Percentiles rank a stretch among this genome's conserved stretches.
Evolutionary conservation across 2,329 filamentous ascomycete species (phyloP).

Genomic region (Exserohilum turcica): DNA sequence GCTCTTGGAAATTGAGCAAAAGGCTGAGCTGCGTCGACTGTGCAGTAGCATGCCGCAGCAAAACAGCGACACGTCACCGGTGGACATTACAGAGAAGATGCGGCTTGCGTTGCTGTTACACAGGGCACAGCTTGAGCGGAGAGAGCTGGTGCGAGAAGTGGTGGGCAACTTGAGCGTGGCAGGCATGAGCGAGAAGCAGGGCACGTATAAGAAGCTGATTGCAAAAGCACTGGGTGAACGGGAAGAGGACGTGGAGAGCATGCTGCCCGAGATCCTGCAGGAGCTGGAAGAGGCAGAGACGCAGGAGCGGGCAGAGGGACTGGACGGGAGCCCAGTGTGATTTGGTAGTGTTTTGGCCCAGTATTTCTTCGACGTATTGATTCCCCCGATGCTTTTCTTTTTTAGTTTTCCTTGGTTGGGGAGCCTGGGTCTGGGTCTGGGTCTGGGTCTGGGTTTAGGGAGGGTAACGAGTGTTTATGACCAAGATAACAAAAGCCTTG

Average conservation of each 20-base stretch:
- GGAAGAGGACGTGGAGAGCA: slow-evolving; percentile 71
- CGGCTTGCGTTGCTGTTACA: slow-evolving; percentile 64
- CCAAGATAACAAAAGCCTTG: slow-evolving; percentile 10
- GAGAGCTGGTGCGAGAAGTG: slow-evolving; percentile 68
- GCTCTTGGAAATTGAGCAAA: slow-evolving; percentile 54
- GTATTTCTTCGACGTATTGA: slow-evolving; percentile 1
- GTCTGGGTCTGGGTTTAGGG: neutral
- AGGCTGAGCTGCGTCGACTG: slow-evolving; percentile 44
- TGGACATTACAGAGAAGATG: slow-evolving; percentile 58
- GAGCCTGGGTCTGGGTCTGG: neutral
- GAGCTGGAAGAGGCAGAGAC: slow-evolving; percentile 57
- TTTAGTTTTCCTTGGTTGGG: neutral
- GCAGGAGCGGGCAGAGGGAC: slow-evolving; percentile 42
- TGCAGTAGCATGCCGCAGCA: slow-evolving; percentile 28
- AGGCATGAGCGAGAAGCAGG: slow-evolving; percentile 73
- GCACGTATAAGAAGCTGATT: slow-evolving; percentile 72
- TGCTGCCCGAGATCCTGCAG: slow-evolving; percentile 56
- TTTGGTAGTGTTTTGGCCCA: neutral
- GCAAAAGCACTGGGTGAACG: slow-evolving; percentile 70
- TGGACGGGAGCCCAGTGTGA: slow-evolving; percentile 42
- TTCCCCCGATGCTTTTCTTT: neutral
- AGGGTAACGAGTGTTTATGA: slow-evolving; percentile 18
- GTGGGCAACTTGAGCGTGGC: slow-evolving; percentile 70
- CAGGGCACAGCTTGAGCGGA: slow-evolving; percentile 63
- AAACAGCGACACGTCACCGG: slow-evolving; percentile 40